Evolutionary conservation across 345 rosid species (phyloP), one percentile per base, ranked within the genome.

Genomic region (Murraya paniculata): DNA sequence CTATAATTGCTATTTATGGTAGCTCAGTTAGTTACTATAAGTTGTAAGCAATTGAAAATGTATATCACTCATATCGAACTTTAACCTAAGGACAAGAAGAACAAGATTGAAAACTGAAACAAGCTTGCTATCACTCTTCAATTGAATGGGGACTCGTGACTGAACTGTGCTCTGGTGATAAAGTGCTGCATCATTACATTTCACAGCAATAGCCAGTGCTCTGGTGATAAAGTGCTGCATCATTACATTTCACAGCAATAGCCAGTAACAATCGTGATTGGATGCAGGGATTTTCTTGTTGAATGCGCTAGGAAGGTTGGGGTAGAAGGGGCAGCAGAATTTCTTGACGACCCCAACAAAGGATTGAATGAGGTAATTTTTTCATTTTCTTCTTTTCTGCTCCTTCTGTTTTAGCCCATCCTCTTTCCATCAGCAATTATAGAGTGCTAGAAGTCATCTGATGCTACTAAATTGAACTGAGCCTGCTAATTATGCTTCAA

Each of bases 281-380:
- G 71, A 74, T 73, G 57, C 85, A 93, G 99, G 86, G 88, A 88
- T 76, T 95, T 95, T 82, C 93, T 95, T 69, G 65, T 93, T 79
- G 97, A 95, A 74, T 86, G 89, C 31, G 94, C 98, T 28, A 80
- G 74, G 57, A 93, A 91, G 81, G 90, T 85, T 72, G 97, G 93
- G 79, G 72, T 95, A 71, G 94, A 90, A 66, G 96, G 97, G 48
- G 97, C 95, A 75, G 93, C 91, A 38, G 95, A 82, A 64, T 95
- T 89, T 76, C 94, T 93, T n/a, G 87, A 83, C 69, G 92, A 92
- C 56, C 91, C 96, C 30, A 88, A 89, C 60, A 93, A 83, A 28
- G 98, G 98, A 55, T 79, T 89, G 58, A 81, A 75, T 66, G 95
- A 89, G 91, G 94, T 91, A 8, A 36, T 60, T 65, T 79, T 79